phyloP scores from a whole-genome alignment of 2,329 filamentous ascomycete species.

The Fusarium continuum region DNA sequence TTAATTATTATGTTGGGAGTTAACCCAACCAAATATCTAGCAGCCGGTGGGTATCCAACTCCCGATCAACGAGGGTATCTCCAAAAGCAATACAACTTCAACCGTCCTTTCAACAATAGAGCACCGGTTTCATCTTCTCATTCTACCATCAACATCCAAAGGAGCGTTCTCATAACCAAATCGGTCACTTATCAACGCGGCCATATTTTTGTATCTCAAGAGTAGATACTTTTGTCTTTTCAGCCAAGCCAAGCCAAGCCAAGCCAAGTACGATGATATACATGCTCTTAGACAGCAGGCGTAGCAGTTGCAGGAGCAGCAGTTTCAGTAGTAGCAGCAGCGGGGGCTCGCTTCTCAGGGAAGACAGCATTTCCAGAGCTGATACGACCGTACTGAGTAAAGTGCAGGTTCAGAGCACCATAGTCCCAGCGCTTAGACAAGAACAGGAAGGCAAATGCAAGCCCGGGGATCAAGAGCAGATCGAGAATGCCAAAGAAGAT shows the following conservation, averaged over 20 bases:
- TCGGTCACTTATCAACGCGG: background rate
- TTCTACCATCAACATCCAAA: background rate
- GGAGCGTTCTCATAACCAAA: background rate
- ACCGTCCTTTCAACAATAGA: background rate
- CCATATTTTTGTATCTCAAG: background rate
- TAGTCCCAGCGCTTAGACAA: conserved; percentile 63
- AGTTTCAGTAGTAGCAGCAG: conserved; percentile 10
- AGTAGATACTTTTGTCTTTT: background rate
- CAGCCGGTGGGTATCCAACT: conserved; percentile 26
- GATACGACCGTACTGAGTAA: conserved; percentile 65
- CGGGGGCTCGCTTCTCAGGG: conserved; percentile 55
- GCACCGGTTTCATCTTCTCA: background rate
- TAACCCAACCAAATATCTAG: background rate
- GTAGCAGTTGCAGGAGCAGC: conserved; percentile 15
- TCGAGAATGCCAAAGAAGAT: conserved; percentile 62
- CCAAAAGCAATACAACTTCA: background rate
- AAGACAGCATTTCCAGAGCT: conserved; percentile 51
- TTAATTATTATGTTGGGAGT: conserved; percentile 26
- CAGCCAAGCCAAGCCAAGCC: background rate
- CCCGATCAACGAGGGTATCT: conserved; percentile 39
- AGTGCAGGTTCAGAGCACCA: conserved; percentile 58
- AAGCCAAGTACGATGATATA: background rate
- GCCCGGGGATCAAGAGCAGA: conserved; percentile 55
- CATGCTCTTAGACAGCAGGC: conserved; percentile 17
- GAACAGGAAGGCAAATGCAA: conserved; percentile 54